A percentile compares a stretch with the other conserved stretches of the same genome.
These are phyloP conservation scores for Phytophthora sp. DNA, from an alignment of 352 stramenopile species.

Conservation along the genomic window DNA sequence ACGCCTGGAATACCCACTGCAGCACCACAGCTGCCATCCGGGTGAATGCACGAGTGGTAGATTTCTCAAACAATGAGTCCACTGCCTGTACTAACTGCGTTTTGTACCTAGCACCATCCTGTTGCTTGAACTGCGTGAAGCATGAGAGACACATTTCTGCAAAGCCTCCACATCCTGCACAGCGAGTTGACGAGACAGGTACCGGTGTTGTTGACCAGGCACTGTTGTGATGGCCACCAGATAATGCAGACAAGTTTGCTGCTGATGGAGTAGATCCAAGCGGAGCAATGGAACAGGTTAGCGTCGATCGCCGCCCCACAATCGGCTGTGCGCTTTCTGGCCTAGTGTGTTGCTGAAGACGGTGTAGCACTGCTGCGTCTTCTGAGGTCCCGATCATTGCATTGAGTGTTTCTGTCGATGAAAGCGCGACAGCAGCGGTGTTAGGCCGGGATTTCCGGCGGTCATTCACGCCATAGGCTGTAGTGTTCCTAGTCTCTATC, in stretches of 20 bases:
- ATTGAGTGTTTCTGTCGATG: slow-evolving; percentile 42
- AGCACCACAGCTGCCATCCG: slow-evolving; percentile 61
- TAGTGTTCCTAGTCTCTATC: not conserved
- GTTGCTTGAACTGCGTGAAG: slow-evolving; percentile 66
- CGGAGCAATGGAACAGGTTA: slow-evolving; percentile 17
- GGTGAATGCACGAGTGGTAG: slow-evolving; percentile 60
- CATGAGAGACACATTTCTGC: slow-evolving; percentile 77
- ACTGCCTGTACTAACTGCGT: slow-evolving; percentile 62
- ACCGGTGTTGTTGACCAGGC: slow-evolving; percentile 11
- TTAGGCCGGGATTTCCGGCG: slow-evolving; percentile 37
- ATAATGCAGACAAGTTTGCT: slow-evolving; percentile 1
- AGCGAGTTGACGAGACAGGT: slow-evolving; percentile 38
- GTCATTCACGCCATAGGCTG: not conserved
- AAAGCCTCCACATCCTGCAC: slow-evolving; percentile 60
- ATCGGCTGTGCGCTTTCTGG: slow-evolving; percentile 21
- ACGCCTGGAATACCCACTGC: slow-evolving; percentile 71
- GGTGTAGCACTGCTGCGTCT: slow-evolving; percentile 3
- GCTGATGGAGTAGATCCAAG: slow-evolving; percentile 1
- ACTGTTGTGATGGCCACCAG: slow-evolving; percentile 1
- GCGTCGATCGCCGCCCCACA: not conserved
- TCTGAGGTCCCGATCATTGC: slow-evolving; percentile 30
- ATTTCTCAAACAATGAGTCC: slow-evolving; percentile 68
- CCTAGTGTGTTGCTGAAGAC: slow-evolving; percentile 10
- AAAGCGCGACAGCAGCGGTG: slow-evolving; percentile 35
- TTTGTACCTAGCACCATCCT: slow-evolving; percentile 73